Conservation (phyloP, 2,329 filamentous ascomycete species). For the Metarhizium robertsii region DNA sequence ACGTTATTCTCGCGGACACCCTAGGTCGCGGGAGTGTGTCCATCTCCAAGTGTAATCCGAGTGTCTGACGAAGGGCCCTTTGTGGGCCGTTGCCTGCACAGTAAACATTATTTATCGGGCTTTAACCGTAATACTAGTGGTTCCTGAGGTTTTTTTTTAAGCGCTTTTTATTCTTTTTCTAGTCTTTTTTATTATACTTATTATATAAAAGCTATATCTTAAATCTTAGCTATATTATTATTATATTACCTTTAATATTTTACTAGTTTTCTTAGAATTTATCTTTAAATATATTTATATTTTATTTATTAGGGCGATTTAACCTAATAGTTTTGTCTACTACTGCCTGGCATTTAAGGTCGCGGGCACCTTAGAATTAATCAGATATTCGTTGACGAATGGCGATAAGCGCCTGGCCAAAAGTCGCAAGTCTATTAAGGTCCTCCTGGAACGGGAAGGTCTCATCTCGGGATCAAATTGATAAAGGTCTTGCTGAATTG, state of each 20-base stretch:
- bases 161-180: not conserved
- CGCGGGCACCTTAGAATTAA: not conserved
- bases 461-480: too few species aligned
- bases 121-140: not conserved
- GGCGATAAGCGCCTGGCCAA: too few species aligned
- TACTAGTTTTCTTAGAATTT: not conserved
- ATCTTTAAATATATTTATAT: not conserved
- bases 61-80: too few species aligned
- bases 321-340: not conserved
- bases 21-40: too few species aligned
- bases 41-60: too few species aligned
- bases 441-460: too few species aligned
- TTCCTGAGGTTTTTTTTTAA: not conserved
- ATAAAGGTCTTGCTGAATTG: too few species aligned
- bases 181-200: not conserved
- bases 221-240: not conserved
- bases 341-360: not conserved
- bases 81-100: not conserved
- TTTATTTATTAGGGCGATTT: not conserved
- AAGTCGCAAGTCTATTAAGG: too few species aligned
- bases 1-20: too few species aligned
- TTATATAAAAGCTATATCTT: not conserved
- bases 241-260: not conserved
- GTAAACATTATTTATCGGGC: not conserved
- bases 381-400: not conserved